Conservation (phyloP, 805 yeast genomes). For the Metschnikowia aberdeeniae region DNA sequence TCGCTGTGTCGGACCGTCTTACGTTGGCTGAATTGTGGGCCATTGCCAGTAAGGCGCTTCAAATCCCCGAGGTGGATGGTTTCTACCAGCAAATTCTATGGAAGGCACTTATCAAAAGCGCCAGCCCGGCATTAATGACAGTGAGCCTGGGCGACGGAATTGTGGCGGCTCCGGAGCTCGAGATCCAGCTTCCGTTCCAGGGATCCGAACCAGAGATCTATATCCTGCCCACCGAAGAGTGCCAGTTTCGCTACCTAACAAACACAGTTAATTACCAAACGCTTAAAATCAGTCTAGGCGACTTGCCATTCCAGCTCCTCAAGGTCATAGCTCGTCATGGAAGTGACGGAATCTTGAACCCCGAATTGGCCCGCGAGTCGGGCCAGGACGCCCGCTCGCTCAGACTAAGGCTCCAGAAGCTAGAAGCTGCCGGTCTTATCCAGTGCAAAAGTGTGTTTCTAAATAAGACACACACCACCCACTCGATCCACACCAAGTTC, state of each 20-base stretch:
- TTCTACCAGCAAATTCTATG: constrained; percentile 38
- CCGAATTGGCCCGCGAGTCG: constrained; percentile 51
- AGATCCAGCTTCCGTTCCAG: not conserved
- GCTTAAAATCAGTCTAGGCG: constrained; percentile 52
- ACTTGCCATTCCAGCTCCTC: constrained; percentile 49
- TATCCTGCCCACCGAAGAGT: constrained; percentile 46
- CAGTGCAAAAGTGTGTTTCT: constrained; percentile 33
- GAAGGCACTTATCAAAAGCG: constrained; percentile 34
- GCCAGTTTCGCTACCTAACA: constrained; percentile 54
- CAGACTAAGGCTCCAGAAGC: constrained; percentile 55
- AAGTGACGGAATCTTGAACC: constrained; percentile 54
- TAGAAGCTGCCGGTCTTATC: constrained; percentile 49
- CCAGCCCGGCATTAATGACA: constrained; percentile 10
- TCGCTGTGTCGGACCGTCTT: constrained; percentile 17
- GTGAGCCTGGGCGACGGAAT: constrained; percentile 9
- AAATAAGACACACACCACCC: constrained; percentile 50
- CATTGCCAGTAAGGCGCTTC: constrained; percentile 4
- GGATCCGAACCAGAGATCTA: constrained; percentile 16
- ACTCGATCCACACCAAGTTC: constrained; percentile 50
- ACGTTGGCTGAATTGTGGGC: constrained; percentile 14
- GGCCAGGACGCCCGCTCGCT: constrained; percentile 71
- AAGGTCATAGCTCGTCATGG: constrained; percentile 58
- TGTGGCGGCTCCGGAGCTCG: not conserved
- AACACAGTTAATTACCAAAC: constrained; percentile 44
- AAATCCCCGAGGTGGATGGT: constrained; percentile 21